These are phyloP conservation scores for Beta lomatogona DNA, from an alignment of 179 eudicot genomes.

Conservation along the genomic window DNA sequence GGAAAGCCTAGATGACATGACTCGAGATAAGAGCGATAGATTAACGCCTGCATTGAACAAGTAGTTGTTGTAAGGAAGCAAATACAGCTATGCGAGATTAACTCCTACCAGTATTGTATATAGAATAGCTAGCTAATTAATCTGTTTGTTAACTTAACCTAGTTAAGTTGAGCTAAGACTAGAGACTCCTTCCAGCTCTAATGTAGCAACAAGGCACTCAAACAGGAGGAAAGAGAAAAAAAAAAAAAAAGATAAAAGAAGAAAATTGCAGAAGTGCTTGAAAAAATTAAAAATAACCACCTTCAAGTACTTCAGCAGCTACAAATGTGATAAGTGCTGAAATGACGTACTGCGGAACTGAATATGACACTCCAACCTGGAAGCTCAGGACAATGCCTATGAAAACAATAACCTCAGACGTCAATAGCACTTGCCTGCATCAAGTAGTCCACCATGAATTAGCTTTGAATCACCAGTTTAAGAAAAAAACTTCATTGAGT, in stretches of 20 bases:
- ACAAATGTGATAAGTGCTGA: slow-evolving; percentile 50
- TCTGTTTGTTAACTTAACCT: too few species aligned
- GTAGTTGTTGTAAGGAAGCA: background rate
- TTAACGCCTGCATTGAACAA: slow-evolving; percentile 39
- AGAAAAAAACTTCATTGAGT: background rate
- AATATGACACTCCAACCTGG: slow-evolving; percentile 35
- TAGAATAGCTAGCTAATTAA: too few species aligned
- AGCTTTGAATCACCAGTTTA: background rate
- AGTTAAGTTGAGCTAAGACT: too few species aligned
- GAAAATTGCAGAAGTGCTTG: too few species aligned
- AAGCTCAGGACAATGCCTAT: slow-evolving; percentile 49
- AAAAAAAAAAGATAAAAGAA: too few species aligned
- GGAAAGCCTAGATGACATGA: slow-evolving; percentile 50
- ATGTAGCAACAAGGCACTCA: too few species aligned
- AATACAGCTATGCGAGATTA: background rate
- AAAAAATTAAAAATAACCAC: slow-evolving; percentile 4
- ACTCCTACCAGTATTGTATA: background rate
- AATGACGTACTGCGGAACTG: slow-evolving; percentile 43
- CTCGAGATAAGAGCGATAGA: slow-evolving; percentile 46
- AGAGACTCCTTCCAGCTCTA: too few species aligned
- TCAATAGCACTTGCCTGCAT: slow-evolving; percentile 50
- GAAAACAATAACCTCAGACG: slow-evolving; percentile 45
- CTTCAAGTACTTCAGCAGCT: slow-evolving; percentile 57
- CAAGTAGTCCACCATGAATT: background rate
- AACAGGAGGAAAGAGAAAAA: too few species aligned